Percentiles rank a stretch among this genome's conserved stretches.
Evolutionary conservation across 768 basidiomycete genomes (phyloP).

Genomic region (Rubroboletus satanas): DNA sequence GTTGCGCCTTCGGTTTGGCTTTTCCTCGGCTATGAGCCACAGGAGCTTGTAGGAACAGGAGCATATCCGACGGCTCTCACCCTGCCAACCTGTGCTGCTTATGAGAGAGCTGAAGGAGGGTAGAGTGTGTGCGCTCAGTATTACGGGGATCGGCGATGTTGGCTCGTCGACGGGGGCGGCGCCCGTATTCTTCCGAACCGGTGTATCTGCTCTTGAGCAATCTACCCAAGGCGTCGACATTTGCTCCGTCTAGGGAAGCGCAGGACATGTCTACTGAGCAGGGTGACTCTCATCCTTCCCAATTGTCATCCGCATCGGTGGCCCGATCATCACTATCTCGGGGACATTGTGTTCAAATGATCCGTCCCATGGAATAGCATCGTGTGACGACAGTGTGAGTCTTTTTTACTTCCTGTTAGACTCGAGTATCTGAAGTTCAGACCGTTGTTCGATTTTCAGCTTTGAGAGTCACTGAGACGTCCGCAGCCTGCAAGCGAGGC

Average conservation of each 20-base stretch:
- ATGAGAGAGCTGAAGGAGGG: constrained; percentile 86
- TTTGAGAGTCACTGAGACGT: background rate
- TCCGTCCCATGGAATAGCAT: constrained; percentile 8
- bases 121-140: constrained; percentile 14
- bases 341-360: background rate
- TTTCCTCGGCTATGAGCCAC: constrained; percentile 81
- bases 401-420: background rate
- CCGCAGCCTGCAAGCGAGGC: background rate
- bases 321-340: background rate
- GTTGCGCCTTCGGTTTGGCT: constrained; percentile 78
- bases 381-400: constrained; percentile 19
- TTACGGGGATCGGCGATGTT: constrained; percentile 15
- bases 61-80: constrained; percentile 78
- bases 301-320: background rate
- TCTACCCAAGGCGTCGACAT: constrained; percentile 45
- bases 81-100: constrained; percentile 86
- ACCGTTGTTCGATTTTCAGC: background rate
- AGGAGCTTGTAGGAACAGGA: constrained; percentile 79
- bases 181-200: constrained; percentile 36
- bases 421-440: background rate
- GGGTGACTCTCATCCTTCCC: background rate
- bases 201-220: constrained; percentile 70
- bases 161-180: constrained; percentile 9
- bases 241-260: background rate
- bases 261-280: background rate